Percentiles rank a stretch among this genome's conserved stretches.
These are phyloP conservation scores for Tuber indicum DNA, from an alignment of 495 filamentous ascomycete genomes.

Conservation along the genomic window DNA sequence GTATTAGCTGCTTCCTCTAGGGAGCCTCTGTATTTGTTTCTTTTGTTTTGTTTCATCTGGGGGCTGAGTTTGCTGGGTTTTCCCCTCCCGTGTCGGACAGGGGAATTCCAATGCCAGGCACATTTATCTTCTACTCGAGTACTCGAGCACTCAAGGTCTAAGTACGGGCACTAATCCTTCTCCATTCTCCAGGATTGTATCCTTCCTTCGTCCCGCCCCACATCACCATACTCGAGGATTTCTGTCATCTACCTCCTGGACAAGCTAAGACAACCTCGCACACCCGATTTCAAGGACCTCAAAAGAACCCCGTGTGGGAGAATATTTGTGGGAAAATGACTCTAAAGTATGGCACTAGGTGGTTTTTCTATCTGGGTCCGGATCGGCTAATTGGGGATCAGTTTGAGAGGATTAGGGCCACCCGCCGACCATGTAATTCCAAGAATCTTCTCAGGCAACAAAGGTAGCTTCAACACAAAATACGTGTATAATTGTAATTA, in stretches of 20 bases:
- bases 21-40: not conserved
- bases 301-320: no score
- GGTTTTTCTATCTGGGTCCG: not conserved
- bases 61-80: not conserved
- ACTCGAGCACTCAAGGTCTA: no score
- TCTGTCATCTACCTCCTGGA: no score
- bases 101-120: not conserved
- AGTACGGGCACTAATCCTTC: not conserved
- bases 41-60: not conserved
- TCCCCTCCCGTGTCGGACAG: not conserved
- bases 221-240: no score
- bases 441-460: not conserved
- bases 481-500: no score
- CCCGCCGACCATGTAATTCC: not conserved
- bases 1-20: not conserved
- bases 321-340: not conserved
- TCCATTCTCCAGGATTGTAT: not conserved
- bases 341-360: not conserved
- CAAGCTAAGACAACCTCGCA: no score
- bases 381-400: not conserved
- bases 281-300: not conserved
- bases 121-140: not conserved
- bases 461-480: not conserved
- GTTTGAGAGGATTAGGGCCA: not conserved
- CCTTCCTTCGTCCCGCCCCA: not conserved